A percentile compares a stretch with the other conserved stretches of the same genome.
Evolutionary conservation across 148 eudicot species (phyloP).

Genomic region (Persicaria maculosa): DNA sequence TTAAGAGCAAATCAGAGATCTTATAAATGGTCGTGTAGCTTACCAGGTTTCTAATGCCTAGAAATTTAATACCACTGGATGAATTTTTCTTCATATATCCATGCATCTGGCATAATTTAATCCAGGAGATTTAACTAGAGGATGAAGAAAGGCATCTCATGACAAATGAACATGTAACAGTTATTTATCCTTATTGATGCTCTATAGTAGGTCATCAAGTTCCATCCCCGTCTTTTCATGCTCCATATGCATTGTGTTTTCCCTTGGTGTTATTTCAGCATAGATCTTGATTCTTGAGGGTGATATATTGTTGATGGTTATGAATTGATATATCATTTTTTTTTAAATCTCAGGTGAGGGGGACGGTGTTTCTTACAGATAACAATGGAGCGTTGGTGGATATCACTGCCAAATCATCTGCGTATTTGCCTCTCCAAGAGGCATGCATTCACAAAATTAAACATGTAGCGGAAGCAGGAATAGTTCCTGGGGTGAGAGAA

Average conservation of each 20-base stretch:
- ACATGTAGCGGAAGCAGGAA: constrained; percentile 76
- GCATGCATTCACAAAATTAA: constrained; percentile 63
- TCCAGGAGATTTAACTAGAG: not conserved
- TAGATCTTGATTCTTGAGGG: not conserved
- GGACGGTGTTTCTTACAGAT: constrained; percentile 62
- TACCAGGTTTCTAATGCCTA: not conserved
- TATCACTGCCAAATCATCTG: constrained; percentile 82
- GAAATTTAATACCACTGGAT: not conserved
- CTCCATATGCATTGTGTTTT: constrained; percentile 7
- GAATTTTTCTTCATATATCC: too few species aligned
- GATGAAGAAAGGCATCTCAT: not conserved
- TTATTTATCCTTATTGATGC: not conserved
- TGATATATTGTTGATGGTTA: not conserved
- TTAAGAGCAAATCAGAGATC: not conserved
- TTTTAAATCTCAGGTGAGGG: constrained; percentile 54
- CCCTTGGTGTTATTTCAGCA: not conserved
- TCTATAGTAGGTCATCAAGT: not conserved
- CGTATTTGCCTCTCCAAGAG: constrained; percentile 77
- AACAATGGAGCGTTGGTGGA: constrained; percentile 77
- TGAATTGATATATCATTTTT: constrained; percentile 11
- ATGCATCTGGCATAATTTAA: not conserved
- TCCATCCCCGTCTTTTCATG: not conserved
- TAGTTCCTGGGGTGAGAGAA: constrained; percentile 62
- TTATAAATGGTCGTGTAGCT: not conserved
- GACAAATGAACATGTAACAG: constrained; percentile 3